These are phyloP conservation scores for Dendrobium chrysotoxum DNA, from an alignment of 106 monocot genomes.

Conservation along the genomic window DNA sequence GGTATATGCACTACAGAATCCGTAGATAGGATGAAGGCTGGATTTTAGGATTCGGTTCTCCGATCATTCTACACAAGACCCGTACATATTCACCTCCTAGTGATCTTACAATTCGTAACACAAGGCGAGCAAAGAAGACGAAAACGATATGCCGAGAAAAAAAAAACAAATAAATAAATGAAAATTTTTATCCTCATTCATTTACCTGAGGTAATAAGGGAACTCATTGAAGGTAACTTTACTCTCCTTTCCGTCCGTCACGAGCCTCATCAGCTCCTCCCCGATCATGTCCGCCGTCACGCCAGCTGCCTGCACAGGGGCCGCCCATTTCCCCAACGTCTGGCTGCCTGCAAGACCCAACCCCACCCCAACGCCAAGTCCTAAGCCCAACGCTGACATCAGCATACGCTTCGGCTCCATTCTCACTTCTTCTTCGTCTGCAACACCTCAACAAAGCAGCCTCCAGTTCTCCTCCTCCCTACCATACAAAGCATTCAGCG, in stretches of 20 bases:
- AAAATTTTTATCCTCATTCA: neutral
- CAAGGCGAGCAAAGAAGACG: neutral
- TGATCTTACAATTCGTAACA: neutral
- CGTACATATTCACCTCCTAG: neutral
- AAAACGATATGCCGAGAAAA: neutral
- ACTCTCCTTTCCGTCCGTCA: constrained; percentile 42
- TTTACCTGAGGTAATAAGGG: constrained; percentile 62
- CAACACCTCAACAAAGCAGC: neutral
- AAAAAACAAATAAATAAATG: neutral
- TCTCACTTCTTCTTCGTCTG: neutral
- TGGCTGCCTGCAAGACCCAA: constrained; percentile 36
- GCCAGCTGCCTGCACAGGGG: constrained; percentile 4
- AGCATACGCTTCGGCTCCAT: constrained; percentile 59
- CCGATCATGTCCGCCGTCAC: constrained; percentile 39
- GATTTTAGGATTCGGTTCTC: neutral
- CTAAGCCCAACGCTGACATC: constrained; percentile 57
- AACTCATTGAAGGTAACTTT: constrained; percentile 57
- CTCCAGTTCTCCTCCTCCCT: neutral
- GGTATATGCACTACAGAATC: neutral
- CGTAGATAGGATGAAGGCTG: neutral
- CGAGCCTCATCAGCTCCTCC: constrained; percentile 40
- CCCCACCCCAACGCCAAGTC: constrained; percentile 56
- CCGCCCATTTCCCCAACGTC: constrained; percentile 30
- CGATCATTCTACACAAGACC: neutral
- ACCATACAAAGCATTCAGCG: neutral